Conservation (phyloP, 2,329 filamentous ascomycete genomes). For the Fusarium nodosum region DNA sequence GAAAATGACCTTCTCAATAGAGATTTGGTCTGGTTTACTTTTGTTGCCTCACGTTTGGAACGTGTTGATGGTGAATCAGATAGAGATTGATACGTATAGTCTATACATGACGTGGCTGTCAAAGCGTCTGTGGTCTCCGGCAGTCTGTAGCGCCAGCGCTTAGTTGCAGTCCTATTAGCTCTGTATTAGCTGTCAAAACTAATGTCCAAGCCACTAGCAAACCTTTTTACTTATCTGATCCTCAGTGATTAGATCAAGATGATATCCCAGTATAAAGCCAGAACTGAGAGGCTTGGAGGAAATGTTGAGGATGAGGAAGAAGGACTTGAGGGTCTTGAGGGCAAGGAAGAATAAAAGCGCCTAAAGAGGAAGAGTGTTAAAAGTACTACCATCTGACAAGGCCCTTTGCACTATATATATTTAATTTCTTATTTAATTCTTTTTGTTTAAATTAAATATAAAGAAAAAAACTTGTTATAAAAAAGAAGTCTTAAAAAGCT, state of each 20-base stretch:
- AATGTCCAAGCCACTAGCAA: neutral
- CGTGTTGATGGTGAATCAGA: too few relatives aligned
- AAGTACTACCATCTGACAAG: too few relatives aligned
- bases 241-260: neutral
- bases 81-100: neutral
- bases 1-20: neutral
- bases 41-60: neutral
- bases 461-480: too few relatives aligned
- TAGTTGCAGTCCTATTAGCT: neutral
- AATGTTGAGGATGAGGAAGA: too few relatives aligned
- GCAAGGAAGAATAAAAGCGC: too few relatives aligned
- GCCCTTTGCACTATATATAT: too few relatives aligned
- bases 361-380: too few relatives aligned
- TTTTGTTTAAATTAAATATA: too few relatives aligned
- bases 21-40: neutral
- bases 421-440: too few relatives aligned
- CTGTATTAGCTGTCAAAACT: slow-evolving; percentile 8
- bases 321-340: too few relatives aligned
- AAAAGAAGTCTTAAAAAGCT: too few relatives aligned
- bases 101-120: neutral
- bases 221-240: neutral
- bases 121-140: neutral
- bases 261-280: neutral
- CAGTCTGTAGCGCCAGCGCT: neutral
- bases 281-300: too few relatives aligned